These are phyloP conservation scores for Gossypium mustelinum DNA, from an alignment of 345 rosid genomes.

Conservation along the genomic window DNA sequence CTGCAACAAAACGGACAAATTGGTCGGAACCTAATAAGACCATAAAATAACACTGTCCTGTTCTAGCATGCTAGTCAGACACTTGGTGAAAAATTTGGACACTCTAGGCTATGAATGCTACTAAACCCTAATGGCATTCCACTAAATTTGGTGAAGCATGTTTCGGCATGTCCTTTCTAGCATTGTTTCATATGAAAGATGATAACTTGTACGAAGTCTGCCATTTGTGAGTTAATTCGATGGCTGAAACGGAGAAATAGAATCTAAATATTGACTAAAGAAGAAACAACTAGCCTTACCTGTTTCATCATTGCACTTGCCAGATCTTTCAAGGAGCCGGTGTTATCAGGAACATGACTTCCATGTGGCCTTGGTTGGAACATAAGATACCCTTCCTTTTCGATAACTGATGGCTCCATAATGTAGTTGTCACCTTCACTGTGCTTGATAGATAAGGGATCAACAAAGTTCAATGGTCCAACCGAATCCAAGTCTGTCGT, in stretches of 20 bases:
- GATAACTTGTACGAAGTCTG: not conserved
- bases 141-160: not conserved
- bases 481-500: constrained; percentile 34
- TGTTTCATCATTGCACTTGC: constrained; percentile 55
- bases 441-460: constrained; percentile 30
- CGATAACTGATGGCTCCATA: constrained; percentile 32
- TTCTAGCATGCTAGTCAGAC: not conserved
- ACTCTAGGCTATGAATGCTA: not conserved
- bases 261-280: not conserved
- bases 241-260: constrained; percentile 5
- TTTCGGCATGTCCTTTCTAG: not conserved
- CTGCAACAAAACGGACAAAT: constrained; percentile 28
- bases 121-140: not conserved
- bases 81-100: not conserved
- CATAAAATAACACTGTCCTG: not conserved
- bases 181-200: not conserved
- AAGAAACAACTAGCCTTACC: constrained; percentile 28
- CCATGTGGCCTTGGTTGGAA: constrained; percentile 50
- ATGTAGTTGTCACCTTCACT: constrained; percentile 34
- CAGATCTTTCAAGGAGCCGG: constrained; percentile 68
- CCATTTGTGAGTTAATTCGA: not conserved
- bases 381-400: constrained; percentile 35
- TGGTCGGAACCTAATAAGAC: not conserved
- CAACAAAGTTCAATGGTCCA: constrained; percentile 33
- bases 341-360: constrained; percentile 37